Evolutionary conservation across 2,329 filamentous ascomycete species (phyloP).

Genomic region (Cadophora luteo-olivacea): DNA sequence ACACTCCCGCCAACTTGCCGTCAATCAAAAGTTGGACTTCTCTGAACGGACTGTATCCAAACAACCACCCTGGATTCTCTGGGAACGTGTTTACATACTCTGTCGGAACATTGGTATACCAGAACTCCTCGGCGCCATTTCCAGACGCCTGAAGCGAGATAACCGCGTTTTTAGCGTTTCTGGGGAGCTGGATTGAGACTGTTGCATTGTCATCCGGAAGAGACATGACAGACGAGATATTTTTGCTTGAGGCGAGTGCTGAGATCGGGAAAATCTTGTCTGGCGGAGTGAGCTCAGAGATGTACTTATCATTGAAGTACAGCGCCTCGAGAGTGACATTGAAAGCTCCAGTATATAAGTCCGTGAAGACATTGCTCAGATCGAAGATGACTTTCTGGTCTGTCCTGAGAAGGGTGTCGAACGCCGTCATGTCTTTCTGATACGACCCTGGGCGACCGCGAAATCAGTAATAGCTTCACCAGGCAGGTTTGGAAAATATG

Average conservation of each 20-base stretch:
- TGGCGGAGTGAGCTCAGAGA: neutral
- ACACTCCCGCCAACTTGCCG: conserved; percentile 47
- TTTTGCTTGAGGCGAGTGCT: conserved; percentile 40
- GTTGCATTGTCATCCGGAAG: conserved; percentile 65
- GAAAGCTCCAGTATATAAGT: conserved; percentile 65
- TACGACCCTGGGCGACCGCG: conserved; percentile 64
- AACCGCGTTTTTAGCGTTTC: conserved; percentile 73
- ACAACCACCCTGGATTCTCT: conserved; percentile 55
- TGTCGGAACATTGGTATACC: conserved; percentile 54
- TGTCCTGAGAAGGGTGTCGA: conserved; percentile 65
- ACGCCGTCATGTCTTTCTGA: conserved; percentile 74
- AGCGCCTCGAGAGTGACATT: conserved; percentile 74
- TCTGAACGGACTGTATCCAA: conserved; percentile 63
- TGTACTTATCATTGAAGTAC: conserved; percentile 15
- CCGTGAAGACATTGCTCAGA: conserved; percentile 61
- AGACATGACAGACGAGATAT: conserved; percentile 69
- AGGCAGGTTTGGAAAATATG: too few relatives aligned
- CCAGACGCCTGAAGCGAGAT: neutral
- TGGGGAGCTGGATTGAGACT: conserved; percentile 49
- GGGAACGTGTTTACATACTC: neutral
- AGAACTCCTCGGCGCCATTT: conserved; percentile 79
- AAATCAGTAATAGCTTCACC: neutral
- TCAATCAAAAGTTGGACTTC: conserved; percentile 75
- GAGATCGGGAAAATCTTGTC: conserved; percentile 64
- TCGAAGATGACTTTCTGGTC: conserved; percentile 80